A percentile compares a stretch with the other conserved stretches of the same genome.
Evolutionary conservation across 2,329 filamentous ascomycete species (phyloP).

Genomic region (Botrytis deweyae): DNA sequence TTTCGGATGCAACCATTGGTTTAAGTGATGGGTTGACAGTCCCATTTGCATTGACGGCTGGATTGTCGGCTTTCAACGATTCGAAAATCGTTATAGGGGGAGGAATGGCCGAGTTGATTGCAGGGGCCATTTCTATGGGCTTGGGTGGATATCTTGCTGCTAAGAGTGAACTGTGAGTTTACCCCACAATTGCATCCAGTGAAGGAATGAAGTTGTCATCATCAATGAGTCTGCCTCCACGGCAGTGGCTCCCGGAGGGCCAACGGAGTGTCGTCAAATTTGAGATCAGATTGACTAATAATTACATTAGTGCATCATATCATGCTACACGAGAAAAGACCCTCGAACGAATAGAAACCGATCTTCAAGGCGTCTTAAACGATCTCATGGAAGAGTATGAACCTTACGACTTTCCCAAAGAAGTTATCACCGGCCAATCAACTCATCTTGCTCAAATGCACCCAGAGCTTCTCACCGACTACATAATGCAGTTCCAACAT

Average conservation of each 20-base stretch:
- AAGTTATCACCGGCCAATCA: slow-evolving; percentile 39
- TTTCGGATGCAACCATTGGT: slow-evolving; percentile 58
- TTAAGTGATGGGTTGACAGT: slow-evolving; percentile 63
- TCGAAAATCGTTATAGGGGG: slow-evolving; percentile 56
- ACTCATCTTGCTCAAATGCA: slow-evolving; percentile 38
- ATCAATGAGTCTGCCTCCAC: neutral
- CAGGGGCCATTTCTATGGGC: slow-evolving; percentile 62
- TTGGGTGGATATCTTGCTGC: slow-evolving; percentile 60
- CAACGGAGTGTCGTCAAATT: neutral
- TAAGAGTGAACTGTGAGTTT: slow-evolving; percentile 44
- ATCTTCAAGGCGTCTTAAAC: slow-evolving; percentile 33
- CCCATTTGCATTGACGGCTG: slow-evolving; percentile 62
- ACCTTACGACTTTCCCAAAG: slow-evolving; percentile 38
- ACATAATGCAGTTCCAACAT: slow-evolving; percentile 44
- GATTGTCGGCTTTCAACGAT: slow-evolving; percentile 50
- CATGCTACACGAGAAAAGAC: slow-evolving; percentile 35
- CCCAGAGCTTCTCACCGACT: slow-evolving; percentile 38
- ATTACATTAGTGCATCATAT: slow-evolving; percentile 36
- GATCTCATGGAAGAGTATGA: slow-evolving; percentile 40
- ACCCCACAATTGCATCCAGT: neutral
- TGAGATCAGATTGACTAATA: slow-evolving; percentile 26
- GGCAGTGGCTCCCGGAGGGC: neutral
- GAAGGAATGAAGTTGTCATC: neutral
- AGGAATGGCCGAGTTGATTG: slow-evolving; percentile 60
- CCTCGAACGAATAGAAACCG: slow-evolving; percentile 31